phyloP scores from a whole-genome alignment of 805 yeast species.

The Komagataella populi region DNA sequence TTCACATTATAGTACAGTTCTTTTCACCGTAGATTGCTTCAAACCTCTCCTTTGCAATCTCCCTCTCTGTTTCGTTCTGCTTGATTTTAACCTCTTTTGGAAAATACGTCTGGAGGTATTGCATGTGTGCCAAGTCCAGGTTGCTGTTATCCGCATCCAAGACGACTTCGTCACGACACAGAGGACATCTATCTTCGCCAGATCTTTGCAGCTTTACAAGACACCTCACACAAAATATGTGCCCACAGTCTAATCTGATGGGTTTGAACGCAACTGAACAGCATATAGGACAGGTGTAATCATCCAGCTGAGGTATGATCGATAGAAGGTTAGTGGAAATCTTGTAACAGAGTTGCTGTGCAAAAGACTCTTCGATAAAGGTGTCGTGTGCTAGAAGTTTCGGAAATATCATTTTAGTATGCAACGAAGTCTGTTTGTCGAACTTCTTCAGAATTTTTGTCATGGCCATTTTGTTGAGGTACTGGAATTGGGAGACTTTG shows the following conservation, averaged over 20 bases:
- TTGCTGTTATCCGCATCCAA: conserved; percentile 44
- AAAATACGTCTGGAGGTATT: conserved; percentile 42
- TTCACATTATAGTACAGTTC: not conserved
- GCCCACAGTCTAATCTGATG: conserved; percentile 47
- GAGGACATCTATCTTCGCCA: conserved; percentile 48
- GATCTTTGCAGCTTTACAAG: conserved; percentile 53
- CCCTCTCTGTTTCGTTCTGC: conserved; percentile 37
- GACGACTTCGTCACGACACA: conserved; percentile 46
- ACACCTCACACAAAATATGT: conserved; percentile 62
- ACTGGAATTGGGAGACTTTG: conserved; percentile 44
- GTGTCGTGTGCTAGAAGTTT: conserved; percentile 25
- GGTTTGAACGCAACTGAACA: conserved; percentile 62
- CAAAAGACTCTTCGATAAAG: conserved; percentile 32
- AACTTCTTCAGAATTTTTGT: conserved; percentile 62
- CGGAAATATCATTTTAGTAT: conserved; percentile 32
- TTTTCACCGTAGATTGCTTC: conserved; percentile 7
- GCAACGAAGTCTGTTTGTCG: conserved; percentile 54
- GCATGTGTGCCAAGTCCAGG: conserved; percentile 39
- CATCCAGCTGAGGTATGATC: conserved; percentile 62
- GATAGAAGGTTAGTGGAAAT: conserved; percentile 40
- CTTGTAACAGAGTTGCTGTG: conserved; percentile 39
- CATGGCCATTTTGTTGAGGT: conserved; percentile 49
- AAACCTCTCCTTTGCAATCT: conserved; percentile 27
- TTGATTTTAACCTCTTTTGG: conserved; percentile 58
- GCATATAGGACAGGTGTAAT: conserved; percentile 66